Conservation (phyloP, 2,329 filamentous ascomycete species). For the Fusarium fracticaudum region DNA sequence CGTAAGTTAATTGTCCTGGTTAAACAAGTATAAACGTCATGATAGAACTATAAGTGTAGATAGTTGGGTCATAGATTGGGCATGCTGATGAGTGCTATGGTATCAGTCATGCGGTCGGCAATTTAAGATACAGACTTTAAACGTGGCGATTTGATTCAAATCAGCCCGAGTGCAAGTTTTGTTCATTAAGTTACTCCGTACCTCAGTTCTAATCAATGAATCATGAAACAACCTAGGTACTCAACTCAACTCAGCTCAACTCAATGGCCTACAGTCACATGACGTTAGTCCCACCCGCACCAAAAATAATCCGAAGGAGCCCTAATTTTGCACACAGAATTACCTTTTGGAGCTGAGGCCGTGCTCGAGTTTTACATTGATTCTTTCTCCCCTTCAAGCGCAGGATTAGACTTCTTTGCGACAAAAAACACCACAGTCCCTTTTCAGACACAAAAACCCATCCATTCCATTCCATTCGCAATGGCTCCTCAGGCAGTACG, state of each 20-base stretch:
- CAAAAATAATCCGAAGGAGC: conserved; percentile 35
- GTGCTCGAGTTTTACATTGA: conserved; percentile 11
- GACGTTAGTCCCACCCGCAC: not conserved
- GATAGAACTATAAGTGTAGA: not conserved
- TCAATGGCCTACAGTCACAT: not conserved
- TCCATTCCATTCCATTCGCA: conserved; percentile 54
- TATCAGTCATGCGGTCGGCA: not conserved
- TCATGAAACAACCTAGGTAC: no score
- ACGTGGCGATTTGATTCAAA: not conserved
- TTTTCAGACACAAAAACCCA: conserved; percentile 42
- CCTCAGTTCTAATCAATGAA: not conserved
- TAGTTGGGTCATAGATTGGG: not conserved
- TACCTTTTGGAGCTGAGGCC: conserved; percentile 1
- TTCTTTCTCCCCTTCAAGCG: conserved; percentile 57
- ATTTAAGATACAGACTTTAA: not conserved
- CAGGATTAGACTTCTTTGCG: conserved; percentile 84
- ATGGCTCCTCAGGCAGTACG: conserved; percentile 93
- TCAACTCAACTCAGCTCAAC: no score
- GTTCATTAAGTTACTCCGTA: not conserved
- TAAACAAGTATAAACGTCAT: not conserved
- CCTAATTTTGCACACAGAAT: conserved; percentile 43
- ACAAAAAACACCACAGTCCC: conserved; percentile 45
- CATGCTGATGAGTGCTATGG: not conserved
- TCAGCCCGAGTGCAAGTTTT: not conserved
- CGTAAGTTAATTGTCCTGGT: not conserved